Evolutionary conservation across 2,329 filamentous ascomycete genomes (phyloP).

Genomic region (Aspergillus oerlinghausenensis): DNA sequence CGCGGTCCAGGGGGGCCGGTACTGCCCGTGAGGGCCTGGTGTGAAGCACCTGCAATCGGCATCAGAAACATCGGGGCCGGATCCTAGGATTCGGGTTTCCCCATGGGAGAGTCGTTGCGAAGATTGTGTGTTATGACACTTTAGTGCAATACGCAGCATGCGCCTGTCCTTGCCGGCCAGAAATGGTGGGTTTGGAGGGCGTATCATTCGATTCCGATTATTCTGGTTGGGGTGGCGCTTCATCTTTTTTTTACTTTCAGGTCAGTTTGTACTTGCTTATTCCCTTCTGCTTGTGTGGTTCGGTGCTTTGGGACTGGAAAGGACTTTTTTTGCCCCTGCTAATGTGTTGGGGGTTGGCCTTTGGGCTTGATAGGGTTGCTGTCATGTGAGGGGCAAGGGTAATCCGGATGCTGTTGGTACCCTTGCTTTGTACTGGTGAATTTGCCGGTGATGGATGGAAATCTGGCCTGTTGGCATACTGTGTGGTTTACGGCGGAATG

Average conservation of each 20-base stretch:
- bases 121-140: slow-evolving; percentile 84
- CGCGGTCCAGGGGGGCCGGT: slow-evolving; percentile 27
- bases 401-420: neutral
- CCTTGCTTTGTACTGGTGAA: neutral
- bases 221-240: slow-evolving; percentile 78
- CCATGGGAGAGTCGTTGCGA: slow-evolving; percentile 92
- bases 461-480: neutral
- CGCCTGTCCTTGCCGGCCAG: slow-evolving; percentile 39
- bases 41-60: slow-evolving; percentile 81
- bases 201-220: slow-evolving; percentile 91
- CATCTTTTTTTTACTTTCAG: slow-evolving; percentile 46
- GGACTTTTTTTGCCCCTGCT: slow-evolving; percentile 27
- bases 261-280: slow-evolving; percentile 39
- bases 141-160: slow-evolving; percentile 95
- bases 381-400: neutral
- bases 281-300: slow-evolving; percentile 7
- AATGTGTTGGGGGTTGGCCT: slow-evolving; percentile 25
- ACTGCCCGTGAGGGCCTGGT: slow-evolving; percentile 83
- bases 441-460: neutral
- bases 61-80: slow-evolving; percentile 80
- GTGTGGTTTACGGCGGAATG: slow-evolving; percentile 27
- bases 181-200: slow-evolving; percentile 27
- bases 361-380: neutral
- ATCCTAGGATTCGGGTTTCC: slow-evolving; percentile 38
- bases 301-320: slow-evolving; percentile 15